Percentiles rank a stretch among this genome's conserved stretches.
Conservation (phyloP, 2,329 filamentous ascomycete genomes). For the Claviceps sp. region DNA sequence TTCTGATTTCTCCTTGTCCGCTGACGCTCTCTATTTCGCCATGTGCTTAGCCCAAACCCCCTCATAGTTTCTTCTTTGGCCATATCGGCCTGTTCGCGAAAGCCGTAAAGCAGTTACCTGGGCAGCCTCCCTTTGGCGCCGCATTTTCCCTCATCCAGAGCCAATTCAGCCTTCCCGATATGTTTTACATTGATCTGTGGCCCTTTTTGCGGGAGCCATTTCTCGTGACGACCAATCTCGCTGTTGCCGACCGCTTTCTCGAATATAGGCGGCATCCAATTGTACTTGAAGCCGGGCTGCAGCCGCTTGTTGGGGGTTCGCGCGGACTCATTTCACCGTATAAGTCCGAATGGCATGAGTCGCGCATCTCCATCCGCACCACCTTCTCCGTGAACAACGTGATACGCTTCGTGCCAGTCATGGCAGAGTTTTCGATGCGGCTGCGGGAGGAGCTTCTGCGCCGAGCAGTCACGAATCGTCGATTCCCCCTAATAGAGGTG, state of each 20-base stretch:
- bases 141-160: not conserved
- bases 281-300: not conserved
- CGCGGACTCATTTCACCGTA: constrained; percentile 1
- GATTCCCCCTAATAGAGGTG: not conserved
- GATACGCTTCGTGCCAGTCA: constrained; percentile 1
- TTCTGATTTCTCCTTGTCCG: not conserved
- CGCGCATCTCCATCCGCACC: not conserved
- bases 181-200: constrained; percentile 3
- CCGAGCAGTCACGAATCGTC: not conserved
- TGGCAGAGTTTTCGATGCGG: not conserved
- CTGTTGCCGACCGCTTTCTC: constrained; percentile 1
- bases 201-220: not conserved
- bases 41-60: not conserved
- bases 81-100: not conserved
- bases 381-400: constrained; percentile 1
- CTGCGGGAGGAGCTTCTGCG: not conserved
- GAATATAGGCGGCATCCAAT: constrained; percentile 1
- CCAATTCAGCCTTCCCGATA: not conserved
- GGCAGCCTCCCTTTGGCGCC: not conserved
- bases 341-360: constrained; percentile 1
- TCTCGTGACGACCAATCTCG: not conserved
- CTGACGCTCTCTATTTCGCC: not conserved
- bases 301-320: not conserved
- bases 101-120: not conserved
- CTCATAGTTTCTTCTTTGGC: constrained; percentile 1